Conservation (phyloP, 345 rosid genomes). For the Eucalyptus erythrocorys region DNA sequence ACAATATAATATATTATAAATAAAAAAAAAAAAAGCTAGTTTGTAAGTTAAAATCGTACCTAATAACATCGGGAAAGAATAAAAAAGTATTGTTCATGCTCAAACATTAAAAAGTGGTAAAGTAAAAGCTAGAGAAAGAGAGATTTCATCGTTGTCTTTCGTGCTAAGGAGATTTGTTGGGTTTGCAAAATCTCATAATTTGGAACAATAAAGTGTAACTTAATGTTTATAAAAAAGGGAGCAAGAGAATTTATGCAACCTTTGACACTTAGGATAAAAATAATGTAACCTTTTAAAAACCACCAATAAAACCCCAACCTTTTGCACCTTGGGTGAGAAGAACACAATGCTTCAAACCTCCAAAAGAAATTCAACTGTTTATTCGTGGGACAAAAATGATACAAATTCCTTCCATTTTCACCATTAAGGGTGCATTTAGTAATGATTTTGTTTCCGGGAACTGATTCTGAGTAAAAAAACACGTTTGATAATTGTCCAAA, state of each 20-base stretch:
- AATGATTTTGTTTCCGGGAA: too few species aligned
- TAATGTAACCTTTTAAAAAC: background rate
- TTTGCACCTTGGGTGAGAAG: background rate
- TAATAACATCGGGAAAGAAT: background rate
- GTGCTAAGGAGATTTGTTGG: background rate
- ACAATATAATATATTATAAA: background rate
- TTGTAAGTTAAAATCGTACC: background rate
- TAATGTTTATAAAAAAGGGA: background rate
- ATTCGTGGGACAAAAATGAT: background rate
- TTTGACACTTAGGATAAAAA: background rate
- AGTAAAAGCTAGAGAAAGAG: background rate
- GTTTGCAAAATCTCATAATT: background rate
- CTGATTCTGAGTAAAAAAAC: too few species aligned
- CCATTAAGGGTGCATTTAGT: too few species aligned
- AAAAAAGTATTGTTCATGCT: background rate
- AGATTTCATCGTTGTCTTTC: background rate
- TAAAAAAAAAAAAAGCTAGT: background rate
- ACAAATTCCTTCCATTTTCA: background rate
- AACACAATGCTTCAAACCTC: background rate
- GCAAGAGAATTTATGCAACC: background rate
- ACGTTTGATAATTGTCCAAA: too few species aligned
- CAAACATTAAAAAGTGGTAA: background rate
- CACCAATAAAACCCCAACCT: background rate
- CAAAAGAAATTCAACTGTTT: background rate
- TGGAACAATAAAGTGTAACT: background rate